Percentiles rank a stretch among this genome's conserved stretches.
These are phyloP conservation scores for Verticillium albo-atrum DNA, from an alignment of 2,329 filamentous ascomycete species.

Conservation along the genomic window DNA sequence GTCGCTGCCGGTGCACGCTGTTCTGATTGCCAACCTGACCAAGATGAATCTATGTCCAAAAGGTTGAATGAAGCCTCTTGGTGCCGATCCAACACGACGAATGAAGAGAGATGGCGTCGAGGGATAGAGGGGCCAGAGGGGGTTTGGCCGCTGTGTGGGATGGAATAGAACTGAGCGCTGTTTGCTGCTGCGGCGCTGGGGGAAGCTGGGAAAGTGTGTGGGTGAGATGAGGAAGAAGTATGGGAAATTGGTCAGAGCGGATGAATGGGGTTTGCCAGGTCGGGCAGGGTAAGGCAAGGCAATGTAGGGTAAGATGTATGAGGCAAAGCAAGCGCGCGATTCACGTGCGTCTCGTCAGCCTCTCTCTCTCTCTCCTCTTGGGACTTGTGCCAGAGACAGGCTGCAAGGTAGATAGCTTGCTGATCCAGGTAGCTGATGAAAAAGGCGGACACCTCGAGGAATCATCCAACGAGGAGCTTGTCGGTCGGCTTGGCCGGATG, in stretches of 20 bases:
- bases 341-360: background rate
- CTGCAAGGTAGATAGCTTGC: no score
- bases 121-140: no score
- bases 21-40: no score
- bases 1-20: background rate
- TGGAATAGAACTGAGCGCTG: background rate
- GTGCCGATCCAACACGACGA: no score
- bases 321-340: background rate
- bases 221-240: background rate
- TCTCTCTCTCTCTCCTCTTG: background rate
- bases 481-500: background rate
- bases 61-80: no score
- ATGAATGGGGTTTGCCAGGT: background rate
- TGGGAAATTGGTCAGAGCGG: background rate
- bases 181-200: background rate
- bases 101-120: no score
- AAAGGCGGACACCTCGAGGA: background rate
- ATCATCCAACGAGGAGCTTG: no score
- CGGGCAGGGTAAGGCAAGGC: background rate
- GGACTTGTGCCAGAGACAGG: background rate
- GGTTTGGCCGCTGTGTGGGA: background rate
- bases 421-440: background rate
- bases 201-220: background rate
- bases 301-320: no score
- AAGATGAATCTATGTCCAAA: no score